These are phyloP conservation scores for Tolypocladium ovalisporum DNA, from an alignment of 2,329 filamentous ascomycete species.

Conservation along the genomic window DNA sequence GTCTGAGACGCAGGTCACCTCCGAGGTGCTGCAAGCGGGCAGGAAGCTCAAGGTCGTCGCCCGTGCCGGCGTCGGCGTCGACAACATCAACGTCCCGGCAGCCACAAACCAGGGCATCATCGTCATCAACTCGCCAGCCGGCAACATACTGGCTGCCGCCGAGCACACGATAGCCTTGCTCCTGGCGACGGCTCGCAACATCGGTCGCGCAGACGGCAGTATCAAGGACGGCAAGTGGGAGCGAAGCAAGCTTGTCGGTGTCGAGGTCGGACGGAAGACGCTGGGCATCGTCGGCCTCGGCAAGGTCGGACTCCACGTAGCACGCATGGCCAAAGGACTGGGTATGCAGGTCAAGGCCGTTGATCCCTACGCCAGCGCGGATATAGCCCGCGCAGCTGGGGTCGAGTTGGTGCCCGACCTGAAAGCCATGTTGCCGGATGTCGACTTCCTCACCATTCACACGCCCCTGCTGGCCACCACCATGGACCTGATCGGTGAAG, in stretches of 20 bases:
- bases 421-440: constrained; percentile 47
- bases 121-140: constrained; percentile 69
- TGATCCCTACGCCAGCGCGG: constrained; percentile 66
- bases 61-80: constrained; percentile 69
- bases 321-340: constrained; percentile 65
- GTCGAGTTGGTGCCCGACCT: constrained; percentile 52
- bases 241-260: constrained; percentile 60
- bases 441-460: constrained; percentile 73
- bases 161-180: constrained; percentile 69
- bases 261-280: constrained; percentile 69
- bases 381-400: constrained; percentile 57
- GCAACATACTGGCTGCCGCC: constrained; percentile 71
- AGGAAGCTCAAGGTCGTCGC: constrained; percentile 67
- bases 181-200: constrained; percentile 62
- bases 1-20: constrained; percentile 72
- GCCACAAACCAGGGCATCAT: constrained; percentile 66
- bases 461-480: constrained; percentile 72
- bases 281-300: constrained; percentile 68
- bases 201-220: constrained; percentile 58
- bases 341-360: constrained; percentile 67
- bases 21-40: constrained; percentile 53
- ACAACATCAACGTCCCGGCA: constrained; percentile 67
- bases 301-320: constrained; percentile 75
- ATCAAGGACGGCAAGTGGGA: constrained; percentile 69
- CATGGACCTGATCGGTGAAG: constrained; percentile 57